A percentile compares a stretch with the other conserved stretches of the same genome.
Evolutionary conservation across 2,329 filamentous ascomycete species (phyloP).

Genomic region (Aspergillus awamori): DNA sequence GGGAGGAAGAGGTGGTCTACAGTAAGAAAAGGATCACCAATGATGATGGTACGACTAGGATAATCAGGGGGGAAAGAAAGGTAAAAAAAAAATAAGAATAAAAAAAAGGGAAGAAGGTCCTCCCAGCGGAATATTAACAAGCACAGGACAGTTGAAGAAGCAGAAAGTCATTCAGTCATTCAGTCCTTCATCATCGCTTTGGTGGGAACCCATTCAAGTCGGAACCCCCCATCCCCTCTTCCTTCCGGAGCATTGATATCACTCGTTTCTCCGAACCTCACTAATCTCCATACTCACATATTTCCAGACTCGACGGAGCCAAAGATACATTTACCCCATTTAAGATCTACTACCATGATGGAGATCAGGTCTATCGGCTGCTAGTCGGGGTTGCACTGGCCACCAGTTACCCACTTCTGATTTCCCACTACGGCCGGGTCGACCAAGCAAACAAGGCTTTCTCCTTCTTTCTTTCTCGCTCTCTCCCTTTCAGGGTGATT

Average conservation of each 20-base stretch:
- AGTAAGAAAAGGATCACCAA: background rate
- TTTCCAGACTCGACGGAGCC: constrained; percentile 13
- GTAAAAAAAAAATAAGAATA: constrained; percentile 5
- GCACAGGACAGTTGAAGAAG: background rate
- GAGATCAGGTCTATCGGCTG: constrained; percentile 42
- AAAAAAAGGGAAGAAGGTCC: constrained; percentile 7
- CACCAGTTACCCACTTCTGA: constrained; percentile 28
- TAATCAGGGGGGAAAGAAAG: background rate
- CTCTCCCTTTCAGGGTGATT: too few species aligned
- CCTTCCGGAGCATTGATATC: constrained; percentile 26
- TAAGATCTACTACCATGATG: constrained; percentile 38
- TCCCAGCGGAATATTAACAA: constrained; percentile 12
- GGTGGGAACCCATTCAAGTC: constrained; percentile 22
- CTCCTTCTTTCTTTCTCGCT: background rate
- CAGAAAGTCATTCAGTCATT: background rate
- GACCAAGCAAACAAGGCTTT: constrained; percentile 18
- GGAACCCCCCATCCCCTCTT: constrained; percentile 5
- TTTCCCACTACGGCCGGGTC: constrained; percentile 16
- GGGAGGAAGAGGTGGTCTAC: background rate
- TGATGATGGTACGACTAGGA: constrained; percentile 11
- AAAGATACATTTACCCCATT: constrained; percentile 15
- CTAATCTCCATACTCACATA: constrained; percentile 11
- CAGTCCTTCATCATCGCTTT: constrained; percentile 9
- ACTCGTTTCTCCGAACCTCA: constrained; percentile 18
- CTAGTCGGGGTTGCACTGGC: constrained; percentile 38